Percentiles rank a stretch among this genome's conserved stretches.
Conservation (phyloP, 2,329 filamentous ascomycete species). For the Paramyrothecium sp. region DNA sequence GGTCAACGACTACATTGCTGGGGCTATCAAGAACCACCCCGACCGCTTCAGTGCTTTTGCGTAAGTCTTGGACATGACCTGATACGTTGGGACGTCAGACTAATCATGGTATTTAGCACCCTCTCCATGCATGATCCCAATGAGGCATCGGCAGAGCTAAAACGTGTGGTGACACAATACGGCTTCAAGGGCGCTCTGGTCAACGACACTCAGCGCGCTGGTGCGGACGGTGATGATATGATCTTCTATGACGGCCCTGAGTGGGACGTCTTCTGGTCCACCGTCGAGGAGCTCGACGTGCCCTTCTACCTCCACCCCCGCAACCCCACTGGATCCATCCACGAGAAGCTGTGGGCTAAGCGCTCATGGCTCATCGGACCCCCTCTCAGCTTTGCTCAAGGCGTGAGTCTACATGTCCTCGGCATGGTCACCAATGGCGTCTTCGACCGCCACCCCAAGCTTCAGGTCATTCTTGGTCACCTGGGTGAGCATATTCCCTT, state of each 20-base stretch:
- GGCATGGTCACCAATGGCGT: conserved; percentile 49
- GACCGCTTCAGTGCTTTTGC: conserved; percentile 47
- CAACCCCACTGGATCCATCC: conserved; percentile 53
- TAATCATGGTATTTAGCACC: conserved; percentile 22
- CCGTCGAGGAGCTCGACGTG: conserved; percentile 57
- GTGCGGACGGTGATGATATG: conserved; percentile 56
- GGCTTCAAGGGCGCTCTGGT: conserved; percentile 64
- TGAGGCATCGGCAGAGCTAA: conserved; percentile 48
- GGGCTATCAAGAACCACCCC: conserved; percentile 32
- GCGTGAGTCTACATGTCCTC: conserved; percentile 56
- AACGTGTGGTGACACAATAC: conserved; percentile 51
- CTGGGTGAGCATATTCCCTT: conserved; percentile 49
- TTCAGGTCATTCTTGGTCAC: conserved; percentile 46
- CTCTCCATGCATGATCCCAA: conserved; percentile 53
- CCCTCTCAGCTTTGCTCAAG: conserved; percentile 57
- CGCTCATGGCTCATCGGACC: conserved; percentile 60
- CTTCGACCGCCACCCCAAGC: conserved; percentile 45
- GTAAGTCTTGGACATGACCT: conserved; percentile 16
- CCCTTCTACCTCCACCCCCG: conserved; percentile 64
- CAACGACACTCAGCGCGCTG: conserved; percentile 60
- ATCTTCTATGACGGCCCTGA: conserved; percentile 63
- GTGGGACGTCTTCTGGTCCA: conserved; percentile 62
- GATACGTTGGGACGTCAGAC: too few species aligned
- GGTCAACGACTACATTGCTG: conserved; percentile 39
- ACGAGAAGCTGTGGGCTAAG: conserved; percentile 58